phyloP scores from a whole-genome alignment of 441 rosid genomes.

The Flueggea neowawraea region DNA sequence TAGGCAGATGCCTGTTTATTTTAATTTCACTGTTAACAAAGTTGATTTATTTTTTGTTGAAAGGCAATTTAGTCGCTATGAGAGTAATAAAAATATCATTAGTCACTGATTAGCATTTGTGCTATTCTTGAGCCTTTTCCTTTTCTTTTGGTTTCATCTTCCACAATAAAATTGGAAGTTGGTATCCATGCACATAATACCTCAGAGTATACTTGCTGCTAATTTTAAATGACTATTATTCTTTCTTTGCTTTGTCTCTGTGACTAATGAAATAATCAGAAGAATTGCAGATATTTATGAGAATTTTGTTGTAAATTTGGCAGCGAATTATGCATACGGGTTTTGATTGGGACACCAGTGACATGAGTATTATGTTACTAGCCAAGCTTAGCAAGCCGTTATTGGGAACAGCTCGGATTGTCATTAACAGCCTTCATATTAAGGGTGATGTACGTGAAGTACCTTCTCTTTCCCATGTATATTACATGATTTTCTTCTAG shows the following conservation, averaged over 20 bases:
- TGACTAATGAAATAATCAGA: neutral
- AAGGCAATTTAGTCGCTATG: too few relatives aligned
- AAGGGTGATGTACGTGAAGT: conserved; percentile 84
- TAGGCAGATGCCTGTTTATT: too few relatives aligned
- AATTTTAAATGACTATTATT: too few relatives aligned
- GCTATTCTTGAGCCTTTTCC: too few relatives aligned
- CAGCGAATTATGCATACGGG: conserved; percentile 81
- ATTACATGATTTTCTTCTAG: neutral
- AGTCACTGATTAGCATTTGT: too few relatives aligned
- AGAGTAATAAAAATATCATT: too few relatives aligned
- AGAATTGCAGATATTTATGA: neutral
- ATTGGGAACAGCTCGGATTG: conserved; percentile 81
- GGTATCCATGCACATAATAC: too few relatives aligned
- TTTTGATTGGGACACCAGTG: conserved; percentile 84
- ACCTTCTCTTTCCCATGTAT: neutral
- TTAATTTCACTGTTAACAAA: too few relatives aligned
- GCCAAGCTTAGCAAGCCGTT: conserved; percentile 90
- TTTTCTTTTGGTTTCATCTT: too few relatives aligned
- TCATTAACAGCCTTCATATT: conserved; percentile 84
- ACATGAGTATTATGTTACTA: conserved; percentile 78
- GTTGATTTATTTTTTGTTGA: too few relatives aligned
- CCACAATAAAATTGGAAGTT: too few relatives aligned
- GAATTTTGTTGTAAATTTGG: conserved; percentile 18
- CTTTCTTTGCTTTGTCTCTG: neutral
- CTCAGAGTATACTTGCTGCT: too few relatives aligned